These are phyloP conservation scores for Fusarium armeniacum DNA, from an alignment of 2,329 filamentous ascomycete genomes.

Conservation along the genomic window DNA sequence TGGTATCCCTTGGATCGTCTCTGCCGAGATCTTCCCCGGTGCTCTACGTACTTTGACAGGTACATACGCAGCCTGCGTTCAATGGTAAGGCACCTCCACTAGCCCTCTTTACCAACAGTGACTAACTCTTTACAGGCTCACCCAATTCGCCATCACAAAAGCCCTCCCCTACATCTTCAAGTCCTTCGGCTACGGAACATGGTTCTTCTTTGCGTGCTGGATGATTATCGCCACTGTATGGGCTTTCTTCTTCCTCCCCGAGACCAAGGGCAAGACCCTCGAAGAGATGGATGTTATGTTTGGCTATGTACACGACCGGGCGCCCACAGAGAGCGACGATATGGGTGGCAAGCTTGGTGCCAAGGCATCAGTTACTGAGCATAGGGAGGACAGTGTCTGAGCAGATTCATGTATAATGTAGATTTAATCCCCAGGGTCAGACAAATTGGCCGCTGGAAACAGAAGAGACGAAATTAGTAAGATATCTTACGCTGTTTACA, in stretches of 20 bases:
- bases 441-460: background rate
- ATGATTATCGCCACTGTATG: constrained; percentile 64
- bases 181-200: constrained; percentile 64
- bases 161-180: constrained; percentile 61
- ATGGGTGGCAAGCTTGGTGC: constrained; percentile 31
- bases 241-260: constrained; percentile 66
- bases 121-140: constrained; percentile 43
- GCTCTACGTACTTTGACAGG: constrained; percentile 59
- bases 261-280: constrained; percentile 68
- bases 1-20: constrained; percentile 62
- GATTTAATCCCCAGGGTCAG: background rate
- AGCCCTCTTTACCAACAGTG: accelerated
- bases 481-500: background rate
- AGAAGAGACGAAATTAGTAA: background rate
- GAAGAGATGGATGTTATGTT: constrained; percentile 65
- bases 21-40: constrained; percentile 61
- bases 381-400: constrained; percentile 42
- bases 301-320: constrained; percentile 44
- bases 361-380: constrained; percentile 39
- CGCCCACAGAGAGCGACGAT: constrained; percentile 29
- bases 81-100: constrained; percentile 50
- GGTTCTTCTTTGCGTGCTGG: constrained; percentile 69
- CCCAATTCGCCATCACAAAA: constrained; percentile 61
- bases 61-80: constrained; percentile 57
- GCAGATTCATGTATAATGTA: background rate